Percentiles rank a stretch among this genome's conserved stretches.
These are phyloP conservation scores for Cyclotella baltica DNA, from an alignment of 108 stramenopile species.

Conservation along the genomic window DNA sequence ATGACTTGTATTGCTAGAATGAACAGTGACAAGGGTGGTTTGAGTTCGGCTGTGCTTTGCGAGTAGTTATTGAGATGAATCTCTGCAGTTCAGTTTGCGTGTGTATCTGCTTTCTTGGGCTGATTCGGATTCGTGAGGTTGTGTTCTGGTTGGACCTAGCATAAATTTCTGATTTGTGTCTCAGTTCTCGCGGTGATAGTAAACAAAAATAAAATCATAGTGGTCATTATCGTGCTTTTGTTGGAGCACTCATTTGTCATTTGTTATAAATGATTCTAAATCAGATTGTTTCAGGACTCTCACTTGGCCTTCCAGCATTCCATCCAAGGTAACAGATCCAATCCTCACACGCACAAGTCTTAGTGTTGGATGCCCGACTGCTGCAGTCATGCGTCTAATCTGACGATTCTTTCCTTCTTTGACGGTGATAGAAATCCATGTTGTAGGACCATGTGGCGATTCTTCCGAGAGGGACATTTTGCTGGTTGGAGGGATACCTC, in stretches of 20 bases:
- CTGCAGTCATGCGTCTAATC: constrained; percentile 66
- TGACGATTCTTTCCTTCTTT: constrained; percentile 76
- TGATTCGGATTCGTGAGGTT: too few species aligned
- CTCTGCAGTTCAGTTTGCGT: too few species aligned
- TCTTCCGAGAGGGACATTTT: not conserved
- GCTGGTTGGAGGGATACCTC: constrained; percentile 25
- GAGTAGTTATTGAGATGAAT: too few species aligned
- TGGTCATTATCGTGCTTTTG: too few species aligned
- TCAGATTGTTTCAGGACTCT: constrained; percentile 18
- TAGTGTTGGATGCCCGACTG: constrained; percentile 34
- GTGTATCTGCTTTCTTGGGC: too few species aligned
- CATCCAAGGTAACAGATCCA: constrained; percentile 32
- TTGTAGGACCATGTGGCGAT: constrained; percentile 6
- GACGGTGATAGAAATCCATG: constrained; percentile 70
- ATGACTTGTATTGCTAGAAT: constrained; percentile 40
- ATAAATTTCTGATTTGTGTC: too few species aligned
- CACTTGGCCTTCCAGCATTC: constrained; percentile 33
- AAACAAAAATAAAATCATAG: not conserved
- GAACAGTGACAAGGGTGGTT: constrained; percentile 26
- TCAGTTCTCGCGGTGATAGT: too few species aligned
- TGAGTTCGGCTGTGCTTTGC: constrained; percentile 7
- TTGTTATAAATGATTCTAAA: not conserved
- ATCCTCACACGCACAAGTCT: constrained; percentile 34
- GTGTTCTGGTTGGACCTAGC: too few species aligned
- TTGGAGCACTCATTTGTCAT: too few species aligned